phyloP scores from a whole-genome alignment of 768 basidiomycete species.

The Strobilomyces echinocephalus region DNA sequence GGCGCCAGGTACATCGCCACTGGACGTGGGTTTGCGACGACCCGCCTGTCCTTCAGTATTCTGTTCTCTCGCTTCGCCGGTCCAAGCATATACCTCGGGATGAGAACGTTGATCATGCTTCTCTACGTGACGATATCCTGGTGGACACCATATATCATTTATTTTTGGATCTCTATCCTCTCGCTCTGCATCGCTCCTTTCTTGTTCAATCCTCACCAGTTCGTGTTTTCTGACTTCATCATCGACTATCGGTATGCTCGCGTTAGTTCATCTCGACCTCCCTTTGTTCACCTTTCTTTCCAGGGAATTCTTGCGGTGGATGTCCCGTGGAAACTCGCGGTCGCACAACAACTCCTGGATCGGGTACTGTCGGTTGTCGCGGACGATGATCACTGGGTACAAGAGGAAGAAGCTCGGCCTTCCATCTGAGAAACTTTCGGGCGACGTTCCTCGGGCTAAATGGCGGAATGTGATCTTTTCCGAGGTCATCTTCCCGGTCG shows the following conservation, averaged over 20 bases:
- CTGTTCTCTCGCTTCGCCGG: constrained; percentile 98
- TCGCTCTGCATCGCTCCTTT: constrained; percentile 93
- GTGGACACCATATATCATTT: constrained; percentile 90
- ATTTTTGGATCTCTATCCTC: constrained; percentile 96
- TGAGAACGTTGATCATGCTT: constrained; percentile 86
- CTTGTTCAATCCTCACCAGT: constrained; percentile 99
- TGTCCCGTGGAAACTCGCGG: constrained; percentile 96
- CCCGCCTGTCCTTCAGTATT: constrained; percentile 90
- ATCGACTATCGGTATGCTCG: constrained; percentile 80
- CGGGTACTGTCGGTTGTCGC: constrained; percentile 95
- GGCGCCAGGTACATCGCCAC: constrained; percentile 99
- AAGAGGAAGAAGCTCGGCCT: constrained; percentile 97
- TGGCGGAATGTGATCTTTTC: constrained; percentile 89
- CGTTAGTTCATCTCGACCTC: neutral
- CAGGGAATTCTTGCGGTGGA: constrained; percentile 97
- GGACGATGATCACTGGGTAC: constrained; percentile 99
- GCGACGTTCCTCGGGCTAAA: constrained; percentile 88
- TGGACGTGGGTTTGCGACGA: constrained; percentile 97
- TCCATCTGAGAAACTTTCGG: constrained; percentile 95
- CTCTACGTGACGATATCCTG: constrained; percentile 90
- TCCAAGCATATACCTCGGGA: constrained; percentile 95
- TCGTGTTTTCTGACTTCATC: constrained; percentile 93
- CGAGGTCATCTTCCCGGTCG: constrained; percentile 80
- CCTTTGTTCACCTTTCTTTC: constrained; percentile 6
- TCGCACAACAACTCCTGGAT: constrained; percentile 99